These are phyloP conservation scores for Aspergillus chevalieri DNA, from an alignment of 2,329 filamentous ascomycete genomes.

Conservation along the genomic window DNA sequence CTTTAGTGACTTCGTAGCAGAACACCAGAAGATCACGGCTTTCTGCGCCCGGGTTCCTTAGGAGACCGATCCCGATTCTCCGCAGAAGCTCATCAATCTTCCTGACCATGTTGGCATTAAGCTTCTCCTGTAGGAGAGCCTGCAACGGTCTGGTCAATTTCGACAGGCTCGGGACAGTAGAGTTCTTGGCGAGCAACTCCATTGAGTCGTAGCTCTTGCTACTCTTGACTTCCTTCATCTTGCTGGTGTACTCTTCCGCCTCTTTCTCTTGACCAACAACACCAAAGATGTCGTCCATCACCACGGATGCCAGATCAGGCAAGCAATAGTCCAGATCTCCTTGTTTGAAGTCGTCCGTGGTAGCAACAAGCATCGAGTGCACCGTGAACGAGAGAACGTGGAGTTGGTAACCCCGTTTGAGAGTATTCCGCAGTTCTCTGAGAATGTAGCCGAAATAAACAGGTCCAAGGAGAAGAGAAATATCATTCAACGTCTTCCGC, in stretches of 20 bases:
- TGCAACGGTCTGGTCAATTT: slow-evolving; percentile 74
- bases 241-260: slow-evolving; percentile 86
- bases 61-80: slow-evolving; percentile 73
- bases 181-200: slow-evolving; percentile 80
- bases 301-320: slow-evolving; percentile 66
- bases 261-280: slow-evolving; percentile 91
- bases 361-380: slow-evolving; percentile 77
- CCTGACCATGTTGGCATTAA: slow-evolving; percentile 73
- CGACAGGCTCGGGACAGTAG: slow-evolving; percentile 67
- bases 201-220: slow-evolving; percentile 98
- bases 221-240: slow-evolving; percentile 96
- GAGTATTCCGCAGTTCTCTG: slow-evolving; percentile 76
- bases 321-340: slow-evolving; percentile 90
- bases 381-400: slow-evolving; percentile 94
- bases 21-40: slow-evolving; percentile 83
- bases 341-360: slow-evolving; percentile 64
- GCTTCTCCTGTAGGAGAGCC: slow-evolving; percentile 71
- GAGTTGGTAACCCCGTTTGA: slow-evolving; percentile 82
- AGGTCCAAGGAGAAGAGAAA: slow-evolving; percentile 72
- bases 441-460: slow-evolving; percentile 87
- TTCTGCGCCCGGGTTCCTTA: slow-evolving; percentile 72
- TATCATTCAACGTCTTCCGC: slow-evolving; percentile 77
- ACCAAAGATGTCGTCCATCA: slow-evolving; percentile 98
- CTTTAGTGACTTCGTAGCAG: slow-evolving; percentile 88
- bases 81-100: slow-evolving; percentile 87